phyloP scores from a whole-genome alignment of 768 basidiomycete species.

The Ramaria sp. region DNA sequence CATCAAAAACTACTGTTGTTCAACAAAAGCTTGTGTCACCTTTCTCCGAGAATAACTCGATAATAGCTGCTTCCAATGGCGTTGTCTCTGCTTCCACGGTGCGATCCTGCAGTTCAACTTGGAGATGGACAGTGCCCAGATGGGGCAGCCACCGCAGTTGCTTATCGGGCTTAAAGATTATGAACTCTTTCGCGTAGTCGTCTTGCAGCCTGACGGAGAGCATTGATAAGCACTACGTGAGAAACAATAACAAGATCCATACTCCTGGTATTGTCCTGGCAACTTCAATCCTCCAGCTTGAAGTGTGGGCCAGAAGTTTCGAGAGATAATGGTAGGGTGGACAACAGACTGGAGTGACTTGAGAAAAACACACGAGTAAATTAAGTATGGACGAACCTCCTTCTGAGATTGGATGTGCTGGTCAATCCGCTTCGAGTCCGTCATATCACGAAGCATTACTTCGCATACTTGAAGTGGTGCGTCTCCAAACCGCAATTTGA shows the following conservation, averaged over 20 bases:
- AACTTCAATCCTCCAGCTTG: conserved; percentile 63
- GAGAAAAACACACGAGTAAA: not conserved
- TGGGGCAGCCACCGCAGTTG: conserved; percentile 81
- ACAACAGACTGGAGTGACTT: conserved; percentile 38
- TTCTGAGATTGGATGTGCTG: conserved; percentile 74
- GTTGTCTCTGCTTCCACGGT: conserved; percentile 63
- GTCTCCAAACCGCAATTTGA: conserved; percentile 95
- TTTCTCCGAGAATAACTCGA: conserved; percentile 73
- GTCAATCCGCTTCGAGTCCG: conserved; percentile 85
- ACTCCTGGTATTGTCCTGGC: conserved; percentile 81
- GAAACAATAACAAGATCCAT: conserved; percentile 15
- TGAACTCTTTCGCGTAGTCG: conserved; percentile 65
- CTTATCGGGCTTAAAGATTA: conserved; percentile 88
- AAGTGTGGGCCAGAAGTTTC: conserved; percentile 89
- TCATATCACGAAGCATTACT: conserved; percentile 97
- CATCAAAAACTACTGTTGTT: too few relatives aligned
- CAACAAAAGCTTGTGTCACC: conserved; percentile 24
- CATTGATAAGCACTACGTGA: not conserved
- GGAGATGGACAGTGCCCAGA: conserved; percentile 73
- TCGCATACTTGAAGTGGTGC: conserved; percentile 89
- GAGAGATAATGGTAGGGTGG: conserved; percentile 86
- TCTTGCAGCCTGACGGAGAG: conserved; percentile 48
- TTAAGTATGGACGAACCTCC: conserved; percentile 31
- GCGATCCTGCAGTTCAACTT: conserved; percentile 76
- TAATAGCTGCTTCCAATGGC: conserved; percentile 83